Percentiles rank a stretch among this genome's conserved stretches.
These are phyloP conservation scores for Pseudoscleropodium purum DNA, from an alignment of 225 moss, liverwort and hornwort species.

Conservation along the genomic window DNA sequence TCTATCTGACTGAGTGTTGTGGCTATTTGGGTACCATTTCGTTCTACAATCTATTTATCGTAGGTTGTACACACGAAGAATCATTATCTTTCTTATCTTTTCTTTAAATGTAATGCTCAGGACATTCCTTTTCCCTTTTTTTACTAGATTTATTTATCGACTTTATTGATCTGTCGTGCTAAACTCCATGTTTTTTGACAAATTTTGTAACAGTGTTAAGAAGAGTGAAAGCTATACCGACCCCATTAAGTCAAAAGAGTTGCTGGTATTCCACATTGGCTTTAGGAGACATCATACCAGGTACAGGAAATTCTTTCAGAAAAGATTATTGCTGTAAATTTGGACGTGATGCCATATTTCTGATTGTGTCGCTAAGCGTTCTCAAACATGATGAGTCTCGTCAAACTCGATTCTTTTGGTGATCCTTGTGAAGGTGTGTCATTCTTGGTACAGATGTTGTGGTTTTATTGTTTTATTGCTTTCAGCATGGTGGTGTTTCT, in stretches of 20 bases:
- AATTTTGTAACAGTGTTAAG: conserved; percentile 45
- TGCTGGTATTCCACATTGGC: conserved; percentile 74
- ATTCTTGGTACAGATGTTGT: neutral
- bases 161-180: neutral
- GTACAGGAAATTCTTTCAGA: conserved; percentile 10
- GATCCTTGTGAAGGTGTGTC: neutral
- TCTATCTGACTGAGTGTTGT: neutral
- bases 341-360: neutral
- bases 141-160: neutral
- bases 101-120: neutral
- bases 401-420: neutral
- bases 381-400: neutral
- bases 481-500: neutral
- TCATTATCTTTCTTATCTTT: neutral
- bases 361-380: neutral
- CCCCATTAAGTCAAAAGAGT: conserved; percentile 81
- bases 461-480: neutral
- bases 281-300: conserved; percentile 76
- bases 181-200: neutral
- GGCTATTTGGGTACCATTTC: neutral
- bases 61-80: neutral
- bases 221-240: conserved; percentile 69
- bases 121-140: neutral
- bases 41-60: neutral
- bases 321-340: neutral